Evolutionary conservation across 2,329 filamentous ascomycete genomes (phyloP).

Genomic region (Neospermospora avenae): DNA sequence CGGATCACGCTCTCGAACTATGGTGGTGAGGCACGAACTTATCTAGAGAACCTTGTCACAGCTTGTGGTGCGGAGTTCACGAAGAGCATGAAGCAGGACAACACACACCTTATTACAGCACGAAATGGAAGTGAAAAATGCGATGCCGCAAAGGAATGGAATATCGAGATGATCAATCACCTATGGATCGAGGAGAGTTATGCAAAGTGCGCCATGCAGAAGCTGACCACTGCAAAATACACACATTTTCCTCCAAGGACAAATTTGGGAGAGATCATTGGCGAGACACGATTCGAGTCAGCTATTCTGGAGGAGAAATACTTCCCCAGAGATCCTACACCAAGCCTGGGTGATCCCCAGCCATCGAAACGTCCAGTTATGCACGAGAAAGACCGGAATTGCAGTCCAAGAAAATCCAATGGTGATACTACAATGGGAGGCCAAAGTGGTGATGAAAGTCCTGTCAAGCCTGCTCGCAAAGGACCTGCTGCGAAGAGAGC

Average conservation of each 20-base stretch:
- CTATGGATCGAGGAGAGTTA: slow-evolving; percentile 98
- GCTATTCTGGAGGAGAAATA: slow-evolving; percentile 61
- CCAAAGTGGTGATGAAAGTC: slow-evolving; percentile 16
- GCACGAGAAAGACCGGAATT: slow-evolving; percentile 41
- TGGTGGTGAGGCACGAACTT: slow-evolving; percentile 87
- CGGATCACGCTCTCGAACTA: slow-evolving; percentile 95
- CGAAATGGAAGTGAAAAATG: slow-evolving; percentile 90
- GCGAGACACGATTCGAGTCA: slow-evolving; percentile 78
- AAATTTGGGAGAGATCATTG: slow-evolving; percentile 89
- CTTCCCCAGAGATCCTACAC: slow-evolving; percentile 46
- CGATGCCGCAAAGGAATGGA: slow-evolving; percentile 88
- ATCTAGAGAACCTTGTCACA: slow-evolving; percentile 85
- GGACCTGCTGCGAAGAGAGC: slow-evolving; percentile 10
- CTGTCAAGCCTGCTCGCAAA: slow-evolving; percentile 8
- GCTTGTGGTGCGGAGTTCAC: slow-evolving; percentile 87
- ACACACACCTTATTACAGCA: slow-evolving; percentile 92
- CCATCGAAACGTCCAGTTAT: slow-evolving; percentile 45
- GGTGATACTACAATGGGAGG: slow-evolving; percentile 12
- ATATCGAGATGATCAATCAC: slow-evolving; percentile 85
- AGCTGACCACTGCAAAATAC: slow-evolving; percentile 71
- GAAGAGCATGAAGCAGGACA: slow-evolving; percentile 91
- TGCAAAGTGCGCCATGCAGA: slow-evolving; percentile 76
- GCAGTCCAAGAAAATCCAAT: slow-evolving; percentile 11
- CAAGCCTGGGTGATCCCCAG: slow-evolving; percentile 43
- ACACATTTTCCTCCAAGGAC: slow-evolving; percentile 84